Evolutionary conservation across 1,139 yeast species (phyloP), one percentile per base, ranked within the genome.

Genomic region (Saccharomyces pastorianus): DNA sequence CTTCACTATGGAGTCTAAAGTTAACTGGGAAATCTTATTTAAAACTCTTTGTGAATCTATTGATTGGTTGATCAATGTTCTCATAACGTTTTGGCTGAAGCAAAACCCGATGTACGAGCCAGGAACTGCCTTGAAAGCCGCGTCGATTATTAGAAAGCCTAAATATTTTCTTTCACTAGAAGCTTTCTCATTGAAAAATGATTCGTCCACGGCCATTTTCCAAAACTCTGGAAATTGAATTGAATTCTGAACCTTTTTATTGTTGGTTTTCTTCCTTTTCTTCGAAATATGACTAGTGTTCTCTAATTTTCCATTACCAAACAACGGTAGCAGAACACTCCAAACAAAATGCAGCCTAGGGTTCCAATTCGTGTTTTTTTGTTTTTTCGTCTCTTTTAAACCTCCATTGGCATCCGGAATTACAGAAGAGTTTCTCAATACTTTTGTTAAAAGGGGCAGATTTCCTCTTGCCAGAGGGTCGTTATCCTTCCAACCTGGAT

Each of bases 131-230:
- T 69, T 52, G 53, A 85, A 68, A 50, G 82, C 76, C 51, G 78
- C 74, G 42, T 71, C 74, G 60, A 91, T 82, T 6, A 91, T 78
- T 62, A 87, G 88, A 63, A 91, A 82, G 0, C 98, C 99, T 81
- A 89, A 81, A 68, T 79, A 88, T 66, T 91, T 93, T 58, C 96
- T 78, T 69, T 91, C 98, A 48, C 84, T 82, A 0, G 96, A 88
- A 0, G 96, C 77, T 59, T 85, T 82, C 32, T 80, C 82, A 4
- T 89, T 75, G 64, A 93, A 91, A 57, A 88, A 80, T 1, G 85
- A 78, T 63, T 89, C 95, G 66, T 91, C 98, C 9, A 91, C 80
- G 8, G 83, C 84, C 3, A 78, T 76, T 61, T 82, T 81, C 96
- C 96, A 90, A 68, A 93, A 90, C 55, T 87, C 95, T 29, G 78